Conservation (phyloP, 2,329 filamentous ascomycete genomes). For the Botrytis tulipae region DNA sequence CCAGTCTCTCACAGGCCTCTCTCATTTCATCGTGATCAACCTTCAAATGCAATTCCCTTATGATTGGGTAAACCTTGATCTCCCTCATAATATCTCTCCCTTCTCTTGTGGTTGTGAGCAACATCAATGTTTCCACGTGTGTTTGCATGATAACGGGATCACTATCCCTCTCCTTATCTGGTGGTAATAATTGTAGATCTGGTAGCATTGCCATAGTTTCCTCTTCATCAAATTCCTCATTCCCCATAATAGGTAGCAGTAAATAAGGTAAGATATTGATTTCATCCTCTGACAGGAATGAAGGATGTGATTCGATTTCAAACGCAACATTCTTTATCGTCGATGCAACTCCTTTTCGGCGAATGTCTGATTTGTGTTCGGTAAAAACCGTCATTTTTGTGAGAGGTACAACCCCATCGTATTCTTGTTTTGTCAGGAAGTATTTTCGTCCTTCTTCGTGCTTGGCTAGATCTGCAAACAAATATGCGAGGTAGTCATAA, state of each 20-base stretch:
- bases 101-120: slow-evolving; percentile 75
- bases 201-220: slow-evolving; percentile 84
- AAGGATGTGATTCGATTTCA: slow-evolving; percentile 68
- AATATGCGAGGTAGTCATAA: slow-evolving; percentile 90
- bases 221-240: slow-evolving; percentile 83
- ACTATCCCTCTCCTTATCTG: slow-evolving; percentile 81
- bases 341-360: slow-evolving; percentile 89
- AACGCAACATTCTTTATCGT: slow-evolving; percentile 95
- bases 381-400: slow-evolving; percentile 94
- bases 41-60: slow-evolving; percentile 79
- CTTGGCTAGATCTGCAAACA: slow-evolving; percentile 91
- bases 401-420: slow-evolving; percentile 82
- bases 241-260: slow-evolving; percentile 81
- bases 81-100: slow-evolving; percentile 72
- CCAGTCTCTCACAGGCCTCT: slow-evolving; percentile 83
- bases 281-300: slow-evolving; percentile 67
- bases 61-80: slow-evolving; percentile 82
- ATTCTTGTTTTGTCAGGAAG: slow-evolving; percentile 69
- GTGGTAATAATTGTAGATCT: slow-evolving; percentile 83
- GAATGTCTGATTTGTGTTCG: slow-evolving; percentile 78
- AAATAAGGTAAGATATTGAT: slow-evolving; percentile 86
- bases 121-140: slow-evolving; percentile 82
- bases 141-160: slow-evolving; percentile 77
- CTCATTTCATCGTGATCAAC: slow-evolving; percentile 76
- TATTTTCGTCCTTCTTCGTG: slow-evolving; percentile 72